phyloP scores from a whole-genome alignment of 1,284 basidiomycete species.

The Porodaedalea pini region DNA sequence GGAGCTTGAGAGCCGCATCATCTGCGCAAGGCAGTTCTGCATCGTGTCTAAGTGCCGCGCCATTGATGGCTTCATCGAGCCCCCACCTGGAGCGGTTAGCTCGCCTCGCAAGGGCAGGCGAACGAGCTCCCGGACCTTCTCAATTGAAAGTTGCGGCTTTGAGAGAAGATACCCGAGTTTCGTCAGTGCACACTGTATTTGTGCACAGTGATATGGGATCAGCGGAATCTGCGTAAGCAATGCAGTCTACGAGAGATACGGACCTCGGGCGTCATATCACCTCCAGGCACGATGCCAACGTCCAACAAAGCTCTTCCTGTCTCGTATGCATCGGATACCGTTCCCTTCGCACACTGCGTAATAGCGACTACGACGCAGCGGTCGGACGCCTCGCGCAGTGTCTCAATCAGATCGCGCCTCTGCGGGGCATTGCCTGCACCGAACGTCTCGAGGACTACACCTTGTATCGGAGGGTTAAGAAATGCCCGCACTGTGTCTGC shows the following conservation, averaged over 20 bases:
- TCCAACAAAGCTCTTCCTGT: conserved; percentile 73
- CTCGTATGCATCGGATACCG: conserved; percentile 78
- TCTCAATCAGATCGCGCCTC: conserved; percentile 60
- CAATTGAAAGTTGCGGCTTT: conserved; percentile 68
- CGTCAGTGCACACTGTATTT: conserved; percentile 72
- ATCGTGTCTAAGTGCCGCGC: conserved; percentile 57
- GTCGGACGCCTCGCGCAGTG: conserved; percentile 76
- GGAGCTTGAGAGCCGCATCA: conserved; percentile 56
- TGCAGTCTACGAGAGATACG: conserved; percentile 14
- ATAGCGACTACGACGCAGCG: conserved; percentile 88
- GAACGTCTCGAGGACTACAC: conserved; percentile 86
- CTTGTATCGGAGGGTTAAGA: conserved; percentile 64
- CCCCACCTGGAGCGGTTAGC: conserved; percentile 53
- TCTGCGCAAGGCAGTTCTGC: conserved; percentile 60
- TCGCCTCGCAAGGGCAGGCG: conserved; percentile 82
- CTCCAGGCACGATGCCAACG: conserved; percentile 74
- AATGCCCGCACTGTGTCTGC: conserved; percentile 69
- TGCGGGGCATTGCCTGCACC: conserved; percentile 86
- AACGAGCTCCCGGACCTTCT: conserved; percentile 76
- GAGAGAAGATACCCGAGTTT: conserved; percentile 88
- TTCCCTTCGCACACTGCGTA: conserved; percentile 83
- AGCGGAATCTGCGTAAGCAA: conserved; percentile 1
- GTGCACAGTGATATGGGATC: background rate
- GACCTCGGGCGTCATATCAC: conserved; percentile 94
- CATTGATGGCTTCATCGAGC: conserved; percentile 38